phyloP scores from a whole-genome alignment of 1,139 yeast genomes.

The Blastobotrys proliferans region DNA sequence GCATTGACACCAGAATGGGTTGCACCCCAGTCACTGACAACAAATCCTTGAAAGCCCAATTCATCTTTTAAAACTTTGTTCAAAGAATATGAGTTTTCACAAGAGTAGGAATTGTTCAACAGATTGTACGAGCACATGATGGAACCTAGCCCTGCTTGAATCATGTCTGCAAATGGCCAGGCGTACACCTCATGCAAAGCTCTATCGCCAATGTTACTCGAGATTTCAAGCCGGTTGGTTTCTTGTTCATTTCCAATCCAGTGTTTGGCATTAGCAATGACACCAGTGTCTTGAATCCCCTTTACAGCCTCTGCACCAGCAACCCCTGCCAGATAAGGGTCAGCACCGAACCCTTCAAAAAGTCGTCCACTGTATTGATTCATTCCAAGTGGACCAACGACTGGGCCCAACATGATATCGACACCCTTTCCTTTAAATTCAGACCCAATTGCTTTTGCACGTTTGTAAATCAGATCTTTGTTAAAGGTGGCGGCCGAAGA shows the following conservation, averaged over 20 bases:
- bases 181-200: slow-evolving; percentile 59
- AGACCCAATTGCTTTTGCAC: slow-evolving; percentile 56
- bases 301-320: slow-evolving; percentile 51
- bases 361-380: slow-evolving; percentile 62
- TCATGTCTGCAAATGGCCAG: slow-evolving; percentile 66
- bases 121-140: slow-evolving; percentile 61
- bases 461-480: slow-evolving; percentile 45
- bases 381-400: slow-evolving; percentile 57
- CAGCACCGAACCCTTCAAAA: slow-evolving; percentile 65
- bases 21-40: slow-evolving; percentile 65
- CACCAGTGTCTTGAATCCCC: slow-evolving; percentile 57
- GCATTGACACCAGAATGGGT: slow-evolving; percentile 52
- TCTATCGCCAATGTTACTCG: slow-evolving; percentile 51
- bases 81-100: slow-evolving; percentile 56
- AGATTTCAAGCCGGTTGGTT: slow-evolving; percentile 28
- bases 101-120: slow-evolving; percentile 55
- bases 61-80: slow-evolving; percentile 58
- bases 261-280: slow-evolving; percentile 34
- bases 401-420: slow-evolving; percentile 59
- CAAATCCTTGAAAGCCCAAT: slow-evolving; percentile 64
- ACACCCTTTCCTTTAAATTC: slow-evolving; percentile 56
- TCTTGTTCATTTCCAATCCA: slow-evolving; percentile 11
- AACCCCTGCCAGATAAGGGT: slow-evolving; percentile 60
- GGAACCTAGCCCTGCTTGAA: slow-evolving; percentile 60
- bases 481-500: slow-evolving; percentile 60